Conservation (phyloP, 2,329 filamentous ascomycete species). For the Colletotrichum orchidophilum region DNA sequence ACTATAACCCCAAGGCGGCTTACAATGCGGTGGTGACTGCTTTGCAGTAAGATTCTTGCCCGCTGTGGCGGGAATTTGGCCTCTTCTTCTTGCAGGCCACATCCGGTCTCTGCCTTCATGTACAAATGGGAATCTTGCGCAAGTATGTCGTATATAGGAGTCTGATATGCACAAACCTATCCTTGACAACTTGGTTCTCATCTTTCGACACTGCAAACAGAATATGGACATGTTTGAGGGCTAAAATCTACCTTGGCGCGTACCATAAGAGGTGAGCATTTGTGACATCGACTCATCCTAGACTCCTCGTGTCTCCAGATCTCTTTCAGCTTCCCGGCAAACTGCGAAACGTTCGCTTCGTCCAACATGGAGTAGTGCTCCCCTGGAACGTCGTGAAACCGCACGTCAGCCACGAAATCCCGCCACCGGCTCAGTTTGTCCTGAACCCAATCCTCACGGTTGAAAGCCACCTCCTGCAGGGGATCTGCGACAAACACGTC, state of each 20-base stretch:
- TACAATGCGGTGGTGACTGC: slow-evolving; percentile 57
- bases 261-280: too few species aligned
- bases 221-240: too few species aligned
- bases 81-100: not conserved
- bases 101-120: not conserved
- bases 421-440: not conserved
- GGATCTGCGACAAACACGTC: not conserved
- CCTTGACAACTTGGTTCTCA: too few species aligned
- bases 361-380: not conserved
- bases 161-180: not conserved
- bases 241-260: too few species aligned
- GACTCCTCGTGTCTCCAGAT: not conserved
- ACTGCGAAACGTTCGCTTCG: not conserved
- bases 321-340: not conserved
- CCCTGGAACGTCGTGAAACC: not conserved
- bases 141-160: not conserved
- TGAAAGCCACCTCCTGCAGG: not conserved
- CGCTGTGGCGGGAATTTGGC: not conserved
- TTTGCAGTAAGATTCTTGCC: slow-evolving; percentile 33
- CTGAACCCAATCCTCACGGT: not conserved
- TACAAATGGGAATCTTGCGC: not conserved
- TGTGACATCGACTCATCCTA: too few species aligned
- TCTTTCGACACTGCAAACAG: too few species aligned
- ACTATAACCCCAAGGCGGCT: slow-evolving; percentile 60
- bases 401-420: not conserved